Evolutionary conservation across 371 early-diverging fungal genomes (phyloP), one percentile per base, ranked within the genome.

Genomic region (Entomophthora muscae): DNA sequence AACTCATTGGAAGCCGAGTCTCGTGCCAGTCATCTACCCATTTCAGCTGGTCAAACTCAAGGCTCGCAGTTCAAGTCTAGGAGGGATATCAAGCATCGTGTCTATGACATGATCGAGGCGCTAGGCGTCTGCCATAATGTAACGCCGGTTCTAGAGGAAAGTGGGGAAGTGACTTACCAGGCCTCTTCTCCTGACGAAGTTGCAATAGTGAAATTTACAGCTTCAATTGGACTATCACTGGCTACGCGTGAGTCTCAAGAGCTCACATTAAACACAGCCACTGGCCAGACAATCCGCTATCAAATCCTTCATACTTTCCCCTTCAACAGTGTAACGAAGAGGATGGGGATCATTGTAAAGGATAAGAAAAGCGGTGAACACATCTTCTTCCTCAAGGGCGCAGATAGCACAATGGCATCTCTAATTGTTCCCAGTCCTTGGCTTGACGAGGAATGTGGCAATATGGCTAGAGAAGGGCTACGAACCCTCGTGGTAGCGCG

Each of bases 151-250:
- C 71, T 74, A 5, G 79, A 76, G 29, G 70, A 78, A 1, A 72
- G 75, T 65, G 80, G 75, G 26, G 67, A 66, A 23, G 72, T 78
- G 59, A 76, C 84, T 13, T 98, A 97, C 70, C 98, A 98, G 72
- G 98, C 99, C 0, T 88, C 96, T n/a, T 92, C 93, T 31, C 99
- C 99, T 5, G 99, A 99, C 75, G 99, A 99, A 72, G 85, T 98
- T 1, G 99, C 99, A 0, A 95, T 99, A 64, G 97, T 99, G 21
- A 82, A 88, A 66, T 99, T 94, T 95, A 89, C 93, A 13, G 90
- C 90, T 65, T 73, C 76, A 22, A 86, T 98, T 63, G 99, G 99
- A 3, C 69, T 99, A 31, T 77, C 85, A 0, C 72, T 98, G 28
- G 78, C 88, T 1, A 75, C 76, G 31, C 83, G 98, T 52, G 87